Base-by-base conservation (phyloP, 1,284 basidiomycete genomes). In the Tylopilus sp. region DNA sequence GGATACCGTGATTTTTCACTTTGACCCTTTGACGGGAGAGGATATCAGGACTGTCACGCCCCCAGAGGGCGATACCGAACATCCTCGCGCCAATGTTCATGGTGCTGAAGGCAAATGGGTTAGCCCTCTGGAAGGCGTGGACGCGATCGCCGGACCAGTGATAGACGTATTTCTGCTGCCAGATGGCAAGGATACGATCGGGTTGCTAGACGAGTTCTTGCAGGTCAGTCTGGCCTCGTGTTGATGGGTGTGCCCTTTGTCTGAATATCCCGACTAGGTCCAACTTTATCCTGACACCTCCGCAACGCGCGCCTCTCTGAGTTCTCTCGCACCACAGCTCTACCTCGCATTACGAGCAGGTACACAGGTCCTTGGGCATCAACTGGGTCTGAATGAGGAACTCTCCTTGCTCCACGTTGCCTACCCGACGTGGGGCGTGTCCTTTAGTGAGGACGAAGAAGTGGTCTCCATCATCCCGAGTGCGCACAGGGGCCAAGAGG, bases 1-100 rank as follows among this genome's bases (percentile, higher is more conserved):
- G 17, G 85, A 88, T 59, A 87, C 90, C 0, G 83, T 93, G 4
- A 64, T 87, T 14, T 94, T 86, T 76, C 88, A 92, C 58, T 72
- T 95, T 48, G 80, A 94, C 60, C 88, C 89, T 0, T 70, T 90
- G 40, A 93, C 88, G 0, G 92, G 92, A 24, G 77, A 79, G 26
- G 83, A 87, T 53, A 72, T 75, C 6, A 60, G 53, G 26, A 61
- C 60, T n/a, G 60, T 57, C 22, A 52, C 57, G 28, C 61, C 63
- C 8, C 50, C 51, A 36, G 55, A 36, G 1, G 22, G 5, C 19
- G 53, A 46, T 29, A n/a, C 42, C 5, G 26, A 48, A n/a, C 29
- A 43, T 28, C 25, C 33, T 7, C 43, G 15, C 20, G 8, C 37
- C 33, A 45, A 66, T 28, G 47, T 49, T 6, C 50, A 55, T 32